Evolutionary conservation across 495 filamentous ascomycete species (phyloP).

Genomic region (Ascobolus immersus): DNA sequence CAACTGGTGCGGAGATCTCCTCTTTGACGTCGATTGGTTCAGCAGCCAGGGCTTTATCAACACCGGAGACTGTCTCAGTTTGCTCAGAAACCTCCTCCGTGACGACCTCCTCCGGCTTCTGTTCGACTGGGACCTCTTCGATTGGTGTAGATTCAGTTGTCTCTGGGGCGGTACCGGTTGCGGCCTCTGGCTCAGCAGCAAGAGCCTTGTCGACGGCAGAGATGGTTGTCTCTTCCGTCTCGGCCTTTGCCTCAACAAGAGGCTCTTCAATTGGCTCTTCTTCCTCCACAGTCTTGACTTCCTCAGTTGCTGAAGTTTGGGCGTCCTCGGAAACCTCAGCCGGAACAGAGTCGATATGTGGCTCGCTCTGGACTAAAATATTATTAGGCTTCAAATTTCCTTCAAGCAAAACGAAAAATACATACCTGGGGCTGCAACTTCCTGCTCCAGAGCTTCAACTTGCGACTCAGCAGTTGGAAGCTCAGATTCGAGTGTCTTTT

Average conservation of each 20-base stretch:
- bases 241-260: constrained; percentile 1
- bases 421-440: no score
- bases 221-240: constrained; percentile 3
- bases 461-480: no score
- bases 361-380: no score
- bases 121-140: constrained; percentile 2
- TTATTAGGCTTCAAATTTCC: no score
- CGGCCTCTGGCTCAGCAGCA: constrained; percentile 5
- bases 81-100: constrained; percentile 4
- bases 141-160: constrained; percentile 5
- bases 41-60: constrained; percentile 6
- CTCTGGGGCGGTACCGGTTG: no score
- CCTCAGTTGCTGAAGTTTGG: no score
- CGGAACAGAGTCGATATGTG: neutral
- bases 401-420: no score
- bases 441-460: no score
- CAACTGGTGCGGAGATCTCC: constrained; percentile 7
- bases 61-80: constrained; percentile 2
- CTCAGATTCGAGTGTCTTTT: no score
- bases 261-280: constrained; percentile 9
- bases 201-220: constrained; percentile 2
- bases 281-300: no score
- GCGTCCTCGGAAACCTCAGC: neutral
- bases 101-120: constrained; percentile 3
- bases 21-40: constrained; percentile 2